Evolutionary conservation across 169 alveolate genomes (phyloP).

Genomic region (Perkinsus olseni): DNA sequence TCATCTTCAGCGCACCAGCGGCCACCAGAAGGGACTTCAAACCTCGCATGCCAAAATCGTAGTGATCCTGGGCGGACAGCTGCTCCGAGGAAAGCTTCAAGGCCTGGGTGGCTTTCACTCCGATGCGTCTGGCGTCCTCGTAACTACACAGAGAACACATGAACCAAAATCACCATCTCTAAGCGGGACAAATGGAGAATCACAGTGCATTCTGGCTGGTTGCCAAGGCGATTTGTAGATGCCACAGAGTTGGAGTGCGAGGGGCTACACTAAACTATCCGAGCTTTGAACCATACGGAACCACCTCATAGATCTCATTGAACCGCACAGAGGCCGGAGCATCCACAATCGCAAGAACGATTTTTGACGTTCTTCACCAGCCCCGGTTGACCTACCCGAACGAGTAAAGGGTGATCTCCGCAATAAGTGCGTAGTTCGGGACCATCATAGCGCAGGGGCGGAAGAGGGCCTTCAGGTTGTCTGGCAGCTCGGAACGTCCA

Average conservation of each 20-base stretch:
- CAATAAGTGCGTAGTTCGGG: constrained; percentile 87
- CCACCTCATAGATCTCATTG: too few species aligned
- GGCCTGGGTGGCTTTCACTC: constrained; percentile 79
- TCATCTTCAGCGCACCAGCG: constrained; percentile 74
- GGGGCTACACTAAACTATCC: too few species aligned
- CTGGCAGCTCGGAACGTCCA: constrained; percentile 79
- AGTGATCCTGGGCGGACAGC: constrained; percentile 76
- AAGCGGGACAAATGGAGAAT: too few species aligned
- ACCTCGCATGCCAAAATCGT: constrained; percentile 88
- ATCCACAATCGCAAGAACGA: too few species aligned
- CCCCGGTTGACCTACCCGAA: constrained; percentile 47
- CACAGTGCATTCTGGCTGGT: too few species aligned
- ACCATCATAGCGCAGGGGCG: constrained; percentile 94
- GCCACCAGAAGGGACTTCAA: constrained; percentile 79
- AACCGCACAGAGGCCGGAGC: too few species aligned
- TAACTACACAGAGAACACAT: constrained; percentile 24
- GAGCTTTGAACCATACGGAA: too few species aligned
- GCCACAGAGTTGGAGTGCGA: too few species aligned
- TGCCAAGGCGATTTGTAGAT: too few species aligned
- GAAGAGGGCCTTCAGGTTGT: constrained; percentile 83
- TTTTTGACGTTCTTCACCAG: not conserved
- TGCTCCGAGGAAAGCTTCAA: constrained; percentile 78
- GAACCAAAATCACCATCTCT: too few species aligned
- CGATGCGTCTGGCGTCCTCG: constrained; percentile 75
- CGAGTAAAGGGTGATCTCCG: constrained; percentile 84